phyloP scores from a whole-genome alignment of 345 rosid species.

The Mallotus nudiflorus region DNA sequence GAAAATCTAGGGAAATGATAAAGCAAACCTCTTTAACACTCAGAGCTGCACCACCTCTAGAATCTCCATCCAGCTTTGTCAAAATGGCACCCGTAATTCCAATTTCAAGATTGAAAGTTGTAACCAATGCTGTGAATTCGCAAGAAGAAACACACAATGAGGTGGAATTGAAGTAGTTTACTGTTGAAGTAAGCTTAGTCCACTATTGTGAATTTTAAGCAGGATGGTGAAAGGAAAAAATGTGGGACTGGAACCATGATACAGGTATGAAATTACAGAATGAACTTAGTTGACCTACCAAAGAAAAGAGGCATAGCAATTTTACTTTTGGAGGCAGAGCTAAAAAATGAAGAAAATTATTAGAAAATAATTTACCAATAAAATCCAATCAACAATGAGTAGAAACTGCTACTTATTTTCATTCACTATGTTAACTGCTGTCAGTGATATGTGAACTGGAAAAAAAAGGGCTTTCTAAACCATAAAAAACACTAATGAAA shows the following conservation, averaged over 20 bases:
- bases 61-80: constrained; percentile 98
- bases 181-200: neutral
- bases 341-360: neutral
- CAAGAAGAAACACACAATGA: neutral
- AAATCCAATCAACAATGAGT: neutral
- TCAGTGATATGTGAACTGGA: neutral
- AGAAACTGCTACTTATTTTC: neutral
- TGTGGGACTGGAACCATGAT: neutral
- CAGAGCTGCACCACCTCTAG: constrained; percentile 99
- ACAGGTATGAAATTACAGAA: neutral
- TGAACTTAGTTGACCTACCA: neutral
- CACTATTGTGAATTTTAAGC: neutral
- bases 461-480: neutral
- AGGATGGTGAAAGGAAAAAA: neutral
- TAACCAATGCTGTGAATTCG: constrained; percentile 71
- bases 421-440: neutral
- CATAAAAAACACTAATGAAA: neutral
- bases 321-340: neutral
- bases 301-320: neutral
- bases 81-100: constrained; percentile 99
- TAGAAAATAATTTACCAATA: neutral
- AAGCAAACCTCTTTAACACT: constrained; percentile 90
- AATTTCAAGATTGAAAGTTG: constrained; percentile 92
- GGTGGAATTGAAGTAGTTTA: constrained; percentile 7
- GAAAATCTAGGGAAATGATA: constrained; percentile 7